Conservation (phyloP, 2,329 filamentous ascomycete genomes). For the Epichloe uncinata region DNA sequence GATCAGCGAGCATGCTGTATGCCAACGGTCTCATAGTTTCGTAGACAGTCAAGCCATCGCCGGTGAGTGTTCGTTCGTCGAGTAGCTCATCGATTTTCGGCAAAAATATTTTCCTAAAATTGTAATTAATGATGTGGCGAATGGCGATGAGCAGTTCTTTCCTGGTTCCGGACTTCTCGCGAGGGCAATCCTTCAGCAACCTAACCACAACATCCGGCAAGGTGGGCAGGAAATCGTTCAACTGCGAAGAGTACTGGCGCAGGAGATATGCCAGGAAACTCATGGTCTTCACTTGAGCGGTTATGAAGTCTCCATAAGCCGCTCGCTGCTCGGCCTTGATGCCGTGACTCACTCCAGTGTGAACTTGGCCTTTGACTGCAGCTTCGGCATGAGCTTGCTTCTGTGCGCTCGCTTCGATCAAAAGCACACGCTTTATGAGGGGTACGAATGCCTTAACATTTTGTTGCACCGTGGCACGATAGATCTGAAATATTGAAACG, state of each 20-base stretch:
- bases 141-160: slow-evolving; percentile 96
- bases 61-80: slow-evolving; percentile 87
- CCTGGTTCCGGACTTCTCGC: slow-evolving; percentile 83
- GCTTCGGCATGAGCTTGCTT: slow-evolving; percentile 84
- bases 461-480: slow-evolving; percentile 61
- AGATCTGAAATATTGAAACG: slow-evolving; percentile 93
- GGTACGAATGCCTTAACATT: slow-evolving; percentile 92
- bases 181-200: slow-evolving; percentile 81
- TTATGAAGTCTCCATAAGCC: slow-evolving; percentile 95
- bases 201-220: slow-evolving; percentile 85
- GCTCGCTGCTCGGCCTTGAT: slow-evolving; percentile 68
- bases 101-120: slow-evolving; percentile 89
- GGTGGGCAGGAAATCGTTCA: slow-evolving; percentile 75
- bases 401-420: slow-evolving; percentile 84
- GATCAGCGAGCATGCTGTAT: slow-evolving; percentile 95
- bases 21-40: slow-evolving; percentile 91
- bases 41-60: slow-evolving; percentile 90
- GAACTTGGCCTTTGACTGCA: slow-evolving; percentile 62
- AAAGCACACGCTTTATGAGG: slow-evolving; percentile 78
- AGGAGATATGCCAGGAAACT: slow-evolving; percentile 92
- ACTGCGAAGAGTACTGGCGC: slow-evolving; percentile 71
- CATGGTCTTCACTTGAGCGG: slow-evolving; percentile 98
- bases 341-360: slow-evolving; percentile 82
- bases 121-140: slow-evolving; percentile 97
- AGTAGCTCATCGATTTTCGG: slow-evolving; percentile 89